These are phyloP conservation scores for Macrophomina tecta DNA, from an alignment of 2,329 filamentous ascomycete species.

Conservation along the genomic window DNA sequence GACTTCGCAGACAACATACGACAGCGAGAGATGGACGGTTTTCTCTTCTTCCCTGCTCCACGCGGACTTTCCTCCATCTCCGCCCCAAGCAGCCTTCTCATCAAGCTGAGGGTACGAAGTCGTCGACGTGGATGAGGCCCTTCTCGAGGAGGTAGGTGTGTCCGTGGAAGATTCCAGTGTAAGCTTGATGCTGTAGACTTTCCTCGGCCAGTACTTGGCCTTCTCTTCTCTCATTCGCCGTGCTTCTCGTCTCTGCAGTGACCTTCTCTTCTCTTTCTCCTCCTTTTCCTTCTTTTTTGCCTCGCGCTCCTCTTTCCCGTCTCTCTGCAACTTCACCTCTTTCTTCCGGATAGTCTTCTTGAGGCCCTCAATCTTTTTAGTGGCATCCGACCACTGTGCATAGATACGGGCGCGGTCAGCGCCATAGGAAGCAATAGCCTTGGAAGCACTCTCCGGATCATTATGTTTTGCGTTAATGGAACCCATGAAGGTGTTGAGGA, in stretches of 20 bases:
- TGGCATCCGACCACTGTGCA: conserved; percentile 33
- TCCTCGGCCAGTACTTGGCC: conserved; percentile 44
- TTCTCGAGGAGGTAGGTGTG: conserved; percentile 38
- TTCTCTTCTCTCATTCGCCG: conserved; percentile 41
- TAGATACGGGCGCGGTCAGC: conserved; percentile 39
- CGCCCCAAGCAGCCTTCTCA: conserved; percentile 2
- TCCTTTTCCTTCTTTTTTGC: conserved; percentile 28
- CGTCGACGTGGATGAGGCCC: conserved; percentile 37
- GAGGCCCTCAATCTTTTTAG: conserved; percentile 35
- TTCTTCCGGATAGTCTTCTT: conserved; percentile 35
- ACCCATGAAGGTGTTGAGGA: conserved; percentile 46
- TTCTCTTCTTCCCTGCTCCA: conserved; percentile 16
- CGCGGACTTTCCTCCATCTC: too few species aligned
- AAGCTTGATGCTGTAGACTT: conserved; percentile 45
- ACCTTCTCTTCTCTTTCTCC: conserved; percentile 37
- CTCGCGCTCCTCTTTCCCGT: conserved; percentile 2
- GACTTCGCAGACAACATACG: conserved; percentile 64
- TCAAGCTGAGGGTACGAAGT: conserved; percentile 25
- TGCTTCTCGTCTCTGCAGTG: conserved; percentile 36
- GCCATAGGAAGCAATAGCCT: conserved; percentile 45
- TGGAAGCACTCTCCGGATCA: conserved; percentile 40
- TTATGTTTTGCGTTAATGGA: conserved; percentile 39
- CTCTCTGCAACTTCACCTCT: not conserved
- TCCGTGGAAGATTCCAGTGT: conserved; percentile 43
- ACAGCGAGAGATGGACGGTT: conserved; percentile 53